Base-by-base conservation (phyloP, 1,284 basidiomycete genomes). In the Ceratobasidium sp. region DNA sequence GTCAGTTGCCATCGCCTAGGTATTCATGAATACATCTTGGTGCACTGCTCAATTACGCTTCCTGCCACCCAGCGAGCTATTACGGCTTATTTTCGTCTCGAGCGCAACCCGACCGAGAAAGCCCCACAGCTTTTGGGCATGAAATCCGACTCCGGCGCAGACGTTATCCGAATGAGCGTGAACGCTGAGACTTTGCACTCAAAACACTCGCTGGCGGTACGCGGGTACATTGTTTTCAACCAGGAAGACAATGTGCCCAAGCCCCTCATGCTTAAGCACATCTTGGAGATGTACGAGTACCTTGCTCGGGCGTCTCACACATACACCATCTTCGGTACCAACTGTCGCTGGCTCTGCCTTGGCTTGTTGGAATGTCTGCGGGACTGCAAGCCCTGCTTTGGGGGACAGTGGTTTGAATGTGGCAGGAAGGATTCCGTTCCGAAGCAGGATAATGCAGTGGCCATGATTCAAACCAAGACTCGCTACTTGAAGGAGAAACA, bases 341-440 rank as follows among this genome's bases (percentile, higher is more conserved):
- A 74, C 30, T 74, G 70, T n/a, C 70, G 70, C 18, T 74, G 70
- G 70, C n/a, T 74, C 44, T 74, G 70, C 59, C 64, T 33, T 41
- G 57, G 38, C 30, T 64, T 74, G 16, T 35, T 74, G 16, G 70
- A 74, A 38, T 74, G 70, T 27, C 38, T 74, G 30, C 55, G 57
- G 12, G 57, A 62, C 16, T 74, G 57, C 33, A 20, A 52, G 44
- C 70, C 70, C 2, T 74, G 70, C 57, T 74, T 60, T 27, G 70
- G 70, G 10, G 70, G 70, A 10, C 54, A 48, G 14, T 74, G 70
- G 44, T 38, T 46, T 7, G 18, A 18, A 30, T 74, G 55, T 35
- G 14, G 3, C 23, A 16, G n/a, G 41, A 46, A 74, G 23, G 41
- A 57, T 20, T 30, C 52, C 7, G 20, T 18, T 33, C 50, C 66